Conservation (phyloP, 2,329 filamentous ascomycete species). For the Massarina eburnea region DNA sequence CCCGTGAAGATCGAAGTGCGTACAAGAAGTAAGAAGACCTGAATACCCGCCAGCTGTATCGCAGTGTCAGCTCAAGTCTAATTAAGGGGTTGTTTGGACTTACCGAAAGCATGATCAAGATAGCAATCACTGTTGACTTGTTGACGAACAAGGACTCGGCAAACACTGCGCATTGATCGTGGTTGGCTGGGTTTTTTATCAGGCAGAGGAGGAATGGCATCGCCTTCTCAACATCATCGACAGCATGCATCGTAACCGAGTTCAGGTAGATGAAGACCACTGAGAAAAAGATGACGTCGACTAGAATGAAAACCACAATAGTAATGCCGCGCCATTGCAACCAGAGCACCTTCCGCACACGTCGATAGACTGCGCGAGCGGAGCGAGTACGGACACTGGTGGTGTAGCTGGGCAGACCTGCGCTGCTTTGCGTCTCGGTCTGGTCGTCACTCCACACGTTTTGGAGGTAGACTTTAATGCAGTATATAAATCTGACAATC, state of each 20-base stretch:
- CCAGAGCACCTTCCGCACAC: constrained; percentile 81
- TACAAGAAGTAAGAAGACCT: constrained; percentile 78
- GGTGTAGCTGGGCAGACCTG: constrained; percentile 67
- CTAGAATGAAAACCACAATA: constrained; percentile 85
- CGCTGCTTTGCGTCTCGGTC: constrained; percentile 64
- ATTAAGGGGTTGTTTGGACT: constrained; percentile 37
- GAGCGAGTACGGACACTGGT: constrained; percentile 78
- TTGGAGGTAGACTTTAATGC: constrained; percentile 89
- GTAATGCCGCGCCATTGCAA: constrained; percentile 93
- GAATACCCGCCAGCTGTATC: constrained; percentile 69
- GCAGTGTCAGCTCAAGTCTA: constrained; percentile 7
- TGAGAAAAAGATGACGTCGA: constrained; percentile 91
- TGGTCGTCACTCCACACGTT: constrained; percentile 73
- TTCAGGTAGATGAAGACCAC: constrained; percentile 86
- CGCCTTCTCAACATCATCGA: constrained; percentile 59
- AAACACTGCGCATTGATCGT: constrained; percentile 64
- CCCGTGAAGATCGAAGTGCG: constrained; percentile 82
- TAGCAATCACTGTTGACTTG: constrained; percentile 75
- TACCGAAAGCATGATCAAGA: constrained; percentile 80
- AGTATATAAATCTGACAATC: constrained; percentile 80
- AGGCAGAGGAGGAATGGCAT: constrained; percentile 74
- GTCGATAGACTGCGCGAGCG: constrained; percentile 82
- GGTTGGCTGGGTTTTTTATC: constrained; percentile 58
- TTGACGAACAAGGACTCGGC: constrained; percentile 68
- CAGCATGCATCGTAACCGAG: constrained; percentile 58